Percentiles rank a stretch among this genome's conserved stretches.
phyloP scores from a whole-genome alignment of 495 filamentous ascomycete species.

The Xylaria intraflava region DNA sequence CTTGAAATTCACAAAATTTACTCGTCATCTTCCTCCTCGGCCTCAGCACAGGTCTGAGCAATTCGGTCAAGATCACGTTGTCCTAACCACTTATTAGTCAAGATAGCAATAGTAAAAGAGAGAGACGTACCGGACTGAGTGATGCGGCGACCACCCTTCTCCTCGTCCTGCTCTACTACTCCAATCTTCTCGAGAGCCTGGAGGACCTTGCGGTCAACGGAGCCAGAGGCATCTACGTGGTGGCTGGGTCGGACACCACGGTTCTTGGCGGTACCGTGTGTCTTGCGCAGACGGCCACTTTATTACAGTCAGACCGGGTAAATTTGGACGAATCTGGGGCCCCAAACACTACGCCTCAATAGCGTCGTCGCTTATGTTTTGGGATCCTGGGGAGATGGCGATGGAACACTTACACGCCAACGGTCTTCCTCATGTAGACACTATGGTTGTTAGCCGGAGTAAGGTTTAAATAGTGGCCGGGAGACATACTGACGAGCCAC shows the following conservation, averaged over 20 bases:
- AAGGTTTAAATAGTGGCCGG: neutral
- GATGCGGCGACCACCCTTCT: conserved; percentile 94
- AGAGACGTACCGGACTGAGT: conserved; percentile 60
- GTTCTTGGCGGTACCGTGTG: conserved; percentile 95
- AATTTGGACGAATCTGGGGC: neutral
- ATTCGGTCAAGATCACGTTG: conserved; percentile 98
- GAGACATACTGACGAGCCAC: conserved; percentile 68
- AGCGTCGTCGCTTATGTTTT: neutral
- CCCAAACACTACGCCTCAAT: conserved; percentile 30
- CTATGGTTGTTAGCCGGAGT: neutral
- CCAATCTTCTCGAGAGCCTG: conserved; percentile 98
- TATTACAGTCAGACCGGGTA: neutral
- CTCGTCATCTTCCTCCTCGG: conserved; percentile 60
- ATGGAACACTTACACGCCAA: conserved; percentile 57
- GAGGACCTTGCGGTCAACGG: conserved; percentile 91
- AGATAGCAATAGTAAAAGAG: neutral
- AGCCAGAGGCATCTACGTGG: conserved; percentile 91
- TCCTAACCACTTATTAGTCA: conserved; percentile 24
- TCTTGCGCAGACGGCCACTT: conserved; percentile 52
- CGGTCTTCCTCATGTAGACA: conserved; percentile 98
- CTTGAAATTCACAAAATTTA: conserved; percentile 30
- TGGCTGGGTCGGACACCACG: conserved; percentile 84
- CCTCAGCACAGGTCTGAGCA: conserved; percentile 66
- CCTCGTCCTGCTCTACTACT: conserved; percentile 91
- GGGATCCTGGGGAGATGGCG: neutral